Evolutionary conservation across 2,329 filamentous ascomycete genomes (phyloP).

Genomic region (Ampelomyces quisqualis): DNA sequence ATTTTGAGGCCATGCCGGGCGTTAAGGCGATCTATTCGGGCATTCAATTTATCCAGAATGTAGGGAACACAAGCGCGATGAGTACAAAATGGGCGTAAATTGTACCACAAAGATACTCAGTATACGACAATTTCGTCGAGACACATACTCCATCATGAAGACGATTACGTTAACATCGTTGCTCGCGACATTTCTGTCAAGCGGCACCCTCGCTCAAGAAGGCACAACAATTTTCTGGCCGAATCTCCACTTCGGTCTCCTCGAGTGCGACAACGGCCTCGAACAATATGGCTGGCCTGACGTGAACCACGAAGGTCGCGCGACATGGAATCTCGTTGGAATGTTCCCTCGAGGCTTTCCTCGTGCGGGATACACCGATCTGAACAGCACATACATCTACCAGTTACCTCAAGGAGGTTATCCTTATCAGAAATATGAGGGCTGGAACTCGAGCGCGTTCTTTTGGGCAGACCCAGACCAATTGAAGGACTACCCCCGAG

Average conservation of each 20-base stretch:
- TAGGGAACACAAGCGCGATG: not conserved
- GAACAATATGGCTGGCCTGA: conserved; percentile 2
- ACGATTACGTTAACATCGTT: not conserved
- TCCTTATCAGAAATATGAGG: conserved; percentile 5
- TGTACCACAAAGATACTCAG: not conserved
- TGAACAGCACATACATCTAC: conserved; percentile 1
- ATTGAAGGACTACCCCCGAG: conserved; percentile 4
- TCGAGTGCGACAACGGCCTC: conserved; percentile 3
- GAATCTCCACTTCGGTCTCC: conserved; percentile 2
- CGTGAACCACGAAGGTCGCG: not conserved
- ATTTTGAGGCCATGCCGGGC: not conserved
- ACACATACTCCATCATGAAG: not conserved
- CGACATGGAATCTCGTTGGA: conserved; percentile 1
- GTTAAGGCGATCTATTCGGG: not conserved
- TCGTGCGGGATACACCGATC: not conserved
- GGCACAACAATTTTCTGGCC: not conserved
- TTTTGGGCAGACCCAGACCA: conserved; percentile 3
- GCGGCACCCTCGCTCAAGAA: not conserved
- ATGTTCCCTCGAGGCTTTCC: conserved; percentile 2
- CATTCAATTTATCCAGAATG: not conserved
- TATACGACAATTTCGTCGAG: not conserved
- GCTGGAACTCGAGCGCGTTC: conserved; percentile 3
- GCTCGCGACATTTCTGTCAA: not conserved
- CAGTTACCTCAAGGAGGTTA: conserved; percentile 1
- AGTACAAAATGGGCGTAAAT: not conserved